These are phyloP conservation scores for Combretum micranthum DNA, from an alignment of 345 rosid species.

Conservation along the genomic window DNA sequence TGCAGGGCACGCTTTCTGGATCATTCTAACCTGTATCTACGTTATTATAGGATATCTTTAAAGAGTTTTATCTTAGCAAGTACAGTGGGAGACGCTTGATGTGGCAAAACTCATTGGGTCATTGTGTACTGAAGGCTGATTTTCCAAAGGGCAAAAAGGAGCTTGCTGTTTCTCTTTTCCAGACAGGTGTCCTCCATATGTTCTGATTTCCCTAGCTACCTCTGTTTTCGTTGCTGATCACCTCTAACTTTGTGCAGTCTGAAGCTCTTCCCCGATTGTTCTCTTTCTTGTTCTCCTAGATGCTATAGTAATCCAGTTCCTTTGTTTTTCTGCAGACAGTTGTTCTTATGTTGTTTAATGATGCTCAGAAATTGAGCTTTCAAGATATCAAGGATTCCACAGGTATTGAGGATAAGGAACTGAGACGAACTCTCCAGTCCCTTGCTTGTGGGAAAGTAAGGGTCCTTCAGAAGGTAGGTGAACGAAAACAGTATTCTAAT, in stretches of 20 bases:
- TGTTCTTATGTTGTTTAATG: conserved; percentile 92
- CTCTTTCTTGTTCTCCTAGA: no score
- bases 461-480: conserved; percentile 76
- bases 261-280: no score
- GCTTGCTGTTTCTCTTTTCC: conserved; percentile 93
- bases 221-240: no score
- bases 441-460: conserved; percentile 98
- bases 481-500: neutral
- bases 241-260: no score
- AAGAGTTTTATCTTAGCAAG: conserved; percentile 93
- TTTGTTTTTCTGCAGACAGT: conserved; percentile 52
- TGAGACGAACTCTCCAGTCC: conserved; percentile 88
- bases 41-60: conserved; percentile 72
- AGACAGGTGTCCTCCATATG: conserved; percentile 41
- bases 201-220: no score
- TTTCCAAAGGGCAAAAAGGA: conserved; percentile 89
- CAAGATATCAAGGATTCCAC: conserved; percentile 91
- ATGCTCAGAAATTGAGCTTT: conserved; percentile 82
- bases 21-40: no score
- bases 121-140: conserved; percentile 90
- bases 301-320: neutral
- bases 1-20: no score
- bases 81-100: conserved; percentile 94
- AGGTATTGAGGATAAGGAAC: conserved; percentile 89
- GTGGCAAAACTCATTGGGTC: conserved; percentile 98